phyloP scores from a whole-genome alignment of 2,329 filamentous ascomycete genomes.

The Sclerotinia minor region DNA sequence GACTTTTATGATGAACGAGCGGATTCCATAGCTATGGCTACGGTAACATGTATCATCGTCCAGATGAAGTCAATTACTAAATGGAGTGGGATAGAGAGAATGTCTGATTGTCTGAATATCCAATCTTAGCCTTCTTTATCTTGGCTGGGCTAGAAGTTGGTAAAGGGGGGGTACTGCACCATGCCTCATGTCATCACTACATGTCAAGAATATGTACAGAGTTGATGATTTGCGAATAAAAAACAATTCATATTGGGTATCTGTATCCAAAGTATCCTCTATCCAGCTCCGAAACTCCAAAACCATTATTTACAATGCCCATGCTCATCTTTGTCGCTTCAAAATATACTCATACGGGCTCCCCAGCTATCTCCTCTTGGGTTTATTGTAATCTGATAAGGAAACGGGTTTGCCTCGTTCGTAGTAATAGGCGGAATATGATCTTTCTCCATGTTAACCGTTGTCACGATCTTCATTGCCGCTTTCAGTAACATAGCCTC shows the following conservation, averaged over 20 bases:
- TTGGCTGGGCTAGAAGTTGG: not conserved
- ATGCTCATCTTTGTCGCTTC: conserved; percentile 29
- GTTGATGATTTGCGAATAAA: conserved; percentile 14
- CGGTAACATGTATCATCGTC: not conserved
- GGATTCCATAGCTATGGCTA: not conserved
- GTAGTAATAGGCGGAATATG: conserved; percentile 97
- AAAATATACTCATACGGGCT: conserved; percentile 67
- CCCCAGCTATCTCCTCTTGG: conserved; percentile 79
- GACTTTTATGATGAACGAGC: not conserved
- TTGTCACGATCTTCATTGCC: conserved; percentile 84
- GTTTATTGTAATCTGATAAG: conserved; percentile 88
- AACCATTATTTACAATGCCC: conserved; percentile 24
- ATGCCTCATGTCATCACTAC: not conserved
- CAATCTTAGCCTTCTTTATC: not conserved
- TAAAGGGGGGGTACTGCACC: not conserved
- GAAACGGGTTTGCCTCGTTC: conserved; percentile 88
- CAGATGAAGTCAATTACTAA: not conserved
- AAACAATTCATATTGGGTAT: conserved; percentile 37
- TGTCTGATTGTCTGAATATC: not conserved
- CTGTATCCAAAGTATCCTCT: conserved; percentile 34
- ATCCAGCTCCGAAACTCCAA: conserved; percentile 28
- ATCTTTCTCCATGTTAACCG: conserved; percentile 85
- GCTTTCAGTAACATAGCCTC: conserved; percentile 84
- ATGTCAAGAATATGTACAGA: not conserved
- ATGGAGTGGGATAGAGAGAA: not conserved